A percentile compares a stretch with the other conserved stretches of the same genome.
Evolutionary conservation across 1,139 yeast genomes (phyloP).

Genomic region (Magnusiomyces tetraspermus): DNA sequence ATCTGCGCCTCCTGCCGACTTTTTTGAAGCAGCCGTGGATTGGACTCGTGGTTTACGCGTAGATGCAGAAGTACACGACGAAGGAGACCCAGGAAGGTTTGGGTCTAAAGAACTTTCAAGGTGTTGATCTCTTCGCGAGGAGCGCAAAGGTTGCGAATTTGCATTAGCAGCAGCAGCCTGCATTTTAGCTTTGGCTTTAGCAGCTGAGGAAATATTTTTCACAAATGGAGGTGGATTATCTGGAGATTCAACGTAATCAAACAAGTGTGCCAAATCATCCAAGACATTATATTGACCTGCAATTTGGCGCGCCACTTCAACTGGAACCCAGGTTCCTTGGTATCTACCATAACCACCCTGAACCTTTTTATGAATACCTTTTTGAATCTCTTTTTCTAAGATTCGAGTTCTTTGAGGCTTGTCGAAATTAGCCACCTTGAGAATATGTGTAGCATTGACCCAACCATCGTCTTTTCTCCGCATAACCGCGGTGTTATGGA

Average conservation of each 20-base stretch:
- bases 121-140: background rate
- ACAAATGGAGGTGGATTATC: slow-evolving; percentile 34
- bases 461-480: slow-evolving; percentile 69
- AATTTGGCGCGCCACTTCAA: slow-evolving; percentile 43
- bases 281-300: slow-evolving; percentile 69
- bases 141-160: background rate
- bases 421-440: slow-evolving; percentile 79
- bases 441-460: slow-evolving; percentile 85
- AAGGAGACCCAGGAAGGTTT: background rate
- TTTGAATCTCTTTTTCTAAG: slow-evolving; percentile 77
- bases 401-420: slow-evolving; percentile 78
- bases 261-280: slow-evolving; percentile 55
- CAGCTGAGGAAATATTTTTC: slow-evolving; percentile 21
- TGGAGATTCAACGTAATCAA: slow-evolving; percentile 36
- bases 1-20: too few relatives aligned
- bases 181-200: slow-evolving; percentile 8
- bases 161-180: slow-evolving; percentile 1
- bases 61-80: slow-evolving; percentile 5
- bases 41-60: slow-evolving; percentile 7
- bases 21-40: background rate
- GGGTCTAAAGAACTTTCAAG: background rate
- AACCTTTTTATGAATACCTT: slow-evolving; percentile 79
- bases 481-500: slow-evolving; percentile 81
- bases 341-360: slow-evolving; percentile 94
- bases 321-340: slow-evolving; percentile 93